Percentiles rank a stretch among this genome's conserved stretches.
Evolutionary conservation across 768 basidiomycete genomes (phyloP).

Genomic region (Lentinula sp.): DNA sequence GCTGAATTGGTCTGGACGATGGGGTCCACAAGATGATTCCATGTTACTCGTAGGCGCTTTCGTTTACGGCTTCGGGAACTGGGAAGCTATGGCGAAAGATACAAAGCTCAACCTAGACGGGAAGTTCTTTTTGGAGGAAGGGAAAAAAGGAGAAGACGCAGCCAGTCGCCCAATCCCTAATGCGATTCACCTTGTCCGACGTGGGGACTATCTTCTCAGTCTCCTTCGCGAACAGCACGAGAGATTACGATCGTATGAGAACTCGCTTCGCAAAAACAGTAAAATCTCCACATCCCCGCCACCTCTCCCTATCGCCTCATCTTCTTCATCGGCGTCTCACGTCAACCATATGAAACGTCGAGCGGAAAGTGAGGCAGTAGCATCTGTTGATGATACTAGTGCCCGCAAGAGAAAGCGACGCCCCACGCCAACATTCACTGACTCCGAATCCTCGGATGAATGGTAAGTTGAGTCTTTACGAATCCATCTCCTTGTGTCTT

Average conservation of each 20-base stretch:
- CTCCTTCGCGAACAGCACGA: constrained; percentile 85
- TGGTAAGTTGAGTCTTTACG: constrained; percentile 49
- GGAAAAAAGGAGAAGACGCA: constrained; percentile 87
- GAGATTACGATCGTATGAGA: constrained; percentile 85
- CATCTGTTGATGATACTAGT: constrained; percentile 68
- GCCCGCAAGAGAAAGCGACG: constrained; percentile 80
- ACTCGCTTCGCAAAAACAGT: constrained; percentile 65
- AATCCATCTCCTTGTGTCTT: background rate
- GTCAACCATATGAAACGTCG: constrained; percentile 61
- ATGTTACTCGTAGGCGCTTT: constrained; percentile 93
- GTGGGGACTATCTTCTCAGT: constrained; percentile 89
- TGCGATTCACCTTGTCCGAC: constrained; percentile 94
- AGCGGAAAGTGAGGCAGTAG: constrained; percentile 81
- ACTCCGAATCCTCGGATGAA: constrained; percentile 88
- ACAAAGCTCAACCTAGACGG: constrained; percentile 72
- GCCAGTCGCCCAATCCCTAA: constrained; percentile 89
- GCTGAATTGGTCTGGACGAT: constrained; percentile 93
- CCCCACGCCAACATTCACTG: constrained; percentile 95
- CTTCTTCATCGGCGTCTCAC: constrained; percentile 46
- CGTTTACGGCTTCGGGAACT: constrained; percentile 91
- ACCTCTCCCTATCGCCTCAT: constrained; percentile 63
- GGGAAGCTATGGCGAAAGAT: constrained; percentile 95
- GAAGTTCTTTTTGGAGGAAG: constrained; percentile 98
- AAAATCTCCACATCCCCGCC: constrained; percentile 74
- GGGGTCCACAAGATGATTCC: constrained; percentile 89